These are phyloP conservation scores for Cytospora mali DNA, from an alignment of 2,329 filamentous ascomycete species.

Conservation along the genomic window DNA sequence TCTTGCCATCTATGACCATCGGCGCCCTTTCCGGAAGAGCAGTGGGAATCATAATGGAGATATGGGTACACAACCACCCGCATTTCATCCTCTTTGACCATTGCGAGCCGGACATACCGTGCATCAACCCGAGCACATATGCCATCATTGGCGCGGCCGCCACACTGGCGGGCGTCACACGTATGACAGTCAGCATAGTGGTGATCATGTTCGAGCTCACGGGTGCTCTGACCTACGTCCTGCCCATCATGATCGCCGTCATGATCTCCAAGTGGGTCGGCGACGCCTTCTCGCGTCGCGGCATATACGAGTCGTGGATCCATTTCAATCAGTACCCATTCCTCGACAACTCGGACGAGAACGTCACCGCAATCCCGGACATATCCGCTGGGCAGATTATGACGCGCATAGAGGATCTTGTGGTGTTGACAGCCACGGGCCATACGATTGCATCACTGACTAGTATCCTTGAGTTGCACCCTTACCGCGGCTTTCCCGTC, in stretches of 20 bases:
- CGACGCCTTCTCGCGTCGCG: conserved; percentile 87
- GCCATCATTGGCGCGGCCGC: conserved; percentile 95
- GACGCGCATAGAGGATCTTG: conserved; percentile 88
- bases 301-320: conserved; percentile 99
- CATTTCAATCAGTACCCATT: conserved; percentile 94
- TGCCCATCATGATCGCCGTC: conserved; percentile 98
- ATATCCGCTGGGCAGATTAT: conserved; percentile 86
- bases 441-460: conserved; percentile 81
- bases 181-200: conserved; percentile 97
- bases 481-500: conserved; percentile 90
- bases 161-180: conserved; percentile 88
- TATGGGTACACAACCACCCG: conserved; percentile 80
- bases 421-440: conserved; percentile 82
- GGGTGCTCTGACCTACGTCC: conserved; percentile 90
- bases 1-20: conserved; percentile 94
- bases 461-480: conserved; percentile 70
- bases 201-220: conserved; percentile 99
- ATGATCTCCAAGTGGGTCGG: conserved; percentile 99
- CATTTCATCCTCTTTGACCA: conserved; percentile 73
- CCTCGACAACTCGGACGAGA: conserved; percentile 85
- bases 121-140: conserved; percentile 92
- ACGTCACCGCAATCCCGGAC: conserved; percentile 65
- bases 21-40: conserved; percentile 89
- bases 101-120: conserved; percentile 84
- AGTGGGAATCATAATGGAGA: conserved; percentile 84